A percentile compares a stretch with the other conserved stretches of the same genome.
Conservation (phyloP, 495 filamentous ascomycete species). For the Trichoderma asperelloides region DNA sequence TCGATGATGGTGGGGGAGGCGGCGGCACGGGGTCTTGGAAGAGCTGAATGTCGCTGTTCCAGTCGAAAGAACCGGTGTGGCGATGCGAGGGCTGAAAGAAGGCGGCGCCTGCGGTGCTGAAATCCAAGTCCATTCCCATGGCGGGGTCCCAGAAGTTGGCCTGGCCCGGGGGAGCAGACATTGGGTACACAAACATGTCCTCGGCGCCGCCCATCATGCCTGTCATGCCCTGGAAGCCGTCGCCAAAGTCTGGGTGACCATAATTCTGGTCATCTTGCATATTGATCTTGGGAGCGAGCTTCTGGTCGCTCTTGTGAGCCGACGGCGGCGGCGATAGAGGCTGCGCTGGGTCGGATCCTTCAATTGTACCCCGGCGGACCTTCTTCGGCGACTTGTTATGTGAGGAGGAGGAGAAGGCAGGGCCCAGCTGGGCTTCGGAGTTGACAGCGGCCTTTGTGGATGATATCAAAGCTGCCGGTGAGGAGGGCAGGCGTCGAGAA, state of each 20-base stretch:
- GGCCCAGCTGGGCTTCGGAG: conserved; percentile 14
- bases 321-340: conserved; percentile 45
- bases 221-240: conserved; percentile 28
- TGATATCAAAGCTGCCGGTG: conserved; percentile 23
- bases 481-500: conserved; percentile 47
- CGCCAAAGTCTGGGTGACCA: conserved; percentile 34
- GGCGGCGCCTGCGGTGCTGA: conserved; percentile 27
- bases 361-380: conserved; percentile 21
- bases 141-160: conserved; percentile 67
- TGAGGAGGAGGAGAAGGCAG: conserved; percentile 15
- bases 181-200: conserved; percentile 55
- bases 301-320: conserved; percentile 39
- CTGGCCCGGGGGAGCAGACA: conserved; percentile 62
- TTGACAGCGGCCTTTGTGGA: conserved; percentile 21
- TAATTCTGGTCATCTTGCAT: conserved; percentile 32
- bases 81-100: conserved; percentile 22
- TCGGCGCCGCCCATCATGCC: conserved; percentile 26
- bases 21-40: conserved; percentile 16
- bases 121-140: conserved; percentile 49
- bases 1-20: conserved; percentile 21
- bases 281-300: conserved; percentile 38
- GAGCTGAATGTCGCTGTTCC: conserved; percentile 38
- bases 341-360: conserved; percentile 19
- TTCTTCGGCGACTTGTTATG: conserved; percentile 28
- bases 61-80: conserved; percentile 38